Evolutionary conservation across 345 rosid genomes (phyloP), one percentile per base, ranked within the genome.

Genomic region (Eucalyptus melliodora): DNA sequence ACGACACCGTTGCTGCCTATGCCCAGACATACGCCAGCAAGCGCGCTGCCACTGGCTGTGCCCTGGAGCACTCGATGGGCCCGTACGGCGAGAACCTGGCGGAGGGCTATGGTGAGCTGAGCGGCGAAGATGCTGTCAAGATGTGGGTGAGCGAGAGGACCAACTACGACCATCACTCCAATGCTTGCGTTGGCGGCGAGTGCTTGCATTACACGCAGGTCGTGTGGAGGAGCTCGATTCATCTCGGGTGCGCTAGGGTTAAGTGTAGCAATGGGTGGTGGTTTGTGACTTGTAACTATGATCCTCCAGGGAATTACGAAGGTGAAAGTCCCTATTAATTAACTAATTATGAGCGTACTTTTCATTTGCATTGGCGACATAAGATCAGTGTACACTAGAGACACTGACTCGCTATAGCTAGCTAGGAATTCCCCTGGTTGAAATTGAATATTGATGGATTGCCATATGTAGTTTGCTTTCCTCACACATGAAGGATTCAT

Each of bases 81-180:
- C 94, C 92, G 11, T 95, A 94, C 50, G 97, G 97, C 7, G 97
- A 96, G 94, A 96, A 96, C 90, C 90, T 96, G 37, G 97, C 97
- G 7, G 31, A 91, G 87, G 88, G 95, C 87, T 81, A 90, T 47
- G 94, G 89, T 27, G 93, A 91, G 45, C 90, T 95, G 51, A 82
- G 93, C 0, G 95, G 92, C 3, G 88, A 88, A 9, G 90, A 86
- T 21, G 96, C 96, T 4, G 96, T 96, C 27, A 86, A 86, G 16
- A 5, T 95, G 93, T 96, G 96, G 96, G 93, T 94, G 5, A 59
- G 86, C 59, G 98, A 95, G 93, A 94, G 92, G 92, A 86, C 87
- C 9, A 21, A 88, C 83, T 97, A 96, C 69, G 89, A 95, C 72
- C 89, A 93, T 87, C 85, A 59, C 85, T 90, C 97, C 42, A 96